These are phyloP conservation scores for Erodium trifolium DNA, from an alignment of 441 rosid genomes.

Conservation along the genomic window DNA sequence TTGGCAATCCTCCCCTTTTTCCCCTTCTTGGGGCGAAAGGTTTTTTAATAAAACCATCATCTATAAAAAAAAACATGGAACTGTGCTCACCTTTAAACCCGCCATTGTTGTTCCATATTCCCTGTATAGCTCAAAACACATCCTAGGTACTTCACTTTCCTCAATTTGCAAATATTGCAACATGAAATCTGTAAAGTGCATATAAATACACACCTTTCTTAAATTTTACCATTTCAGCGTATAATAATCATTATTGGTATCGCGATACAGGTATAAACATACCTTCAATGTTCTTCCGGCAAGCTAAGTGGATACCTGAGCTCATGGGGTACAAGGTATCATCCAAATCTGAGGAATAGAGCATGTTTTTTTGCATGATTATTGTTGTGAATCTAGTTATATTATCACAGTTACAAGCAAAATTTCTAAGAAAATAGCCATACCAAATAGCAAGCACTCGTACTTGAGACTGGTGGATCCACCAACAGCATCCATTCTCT, in stretches of 20 bases:
- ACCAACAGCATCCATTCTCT: not conserved
- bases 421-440: not conserved
- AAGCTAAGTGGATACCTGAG: conserved; percentile 47
- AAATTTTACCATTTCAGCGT: not conserved
- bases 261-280: conserved; percentile 1
- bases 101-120: conserved; percentile 76
- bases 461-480: conserved; percentile 26
- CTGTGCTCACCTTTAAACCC: conserved; percentile 45
- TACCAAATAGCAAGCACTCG: conserved; percentile 60
- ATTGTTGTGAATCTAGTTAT: not conserved
- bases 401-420: not conserved
- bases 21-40: too few relatives aligned
- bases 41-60: too few relatives aligned
- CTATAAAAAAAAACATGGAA: too few relatives aligned
- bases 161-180: conserved; percentile 41
- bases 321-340: conserved; percentile 57
- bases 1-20: too few relatives aligned
- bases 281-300: conserved; percentile 55
- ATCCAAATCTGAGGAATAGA: conserved; percentile 40
- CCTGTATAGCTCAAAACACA: conserved; percentile 58
- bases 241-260: not conserved
- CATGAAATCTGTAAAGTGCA: conserved; percentile 41
- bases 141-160: conserved; percentile 51
- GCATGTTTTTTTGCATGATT: too few relatives aligned
- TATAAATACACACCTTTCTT: not conserved